These are phyloP conservation scores for Phellinidium pouzarii DNA, from an alignment of 1,284 basidiomycete genomes.

Conservation along the genomic window DNA sequence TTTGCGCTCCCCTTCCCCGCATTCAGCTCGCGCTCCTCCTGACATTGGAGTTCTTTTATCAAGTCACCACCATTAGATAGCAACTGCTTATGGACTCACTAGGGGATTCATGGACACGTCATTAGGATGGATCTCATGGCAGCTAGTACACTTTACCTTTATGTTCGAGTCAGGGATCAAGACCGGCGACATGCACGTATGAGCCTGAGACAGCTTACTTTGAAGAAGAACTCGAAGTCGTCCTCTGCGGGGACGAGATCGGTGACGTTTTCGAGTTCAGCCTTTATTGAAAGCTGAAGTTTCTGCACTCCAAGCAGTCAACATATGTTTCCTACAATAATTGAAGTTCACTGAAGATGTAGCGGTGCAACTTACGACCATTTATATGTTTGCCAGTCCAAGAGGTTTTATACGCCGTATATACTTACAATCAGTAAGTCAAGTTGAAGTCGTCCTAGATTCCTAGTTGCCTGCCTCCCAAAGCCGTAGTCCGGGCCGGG, in stretches of 20 bases:
- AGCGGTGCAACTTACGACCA: too few relatives aligned
- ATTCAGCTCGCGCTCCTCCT: constrained; percentile 63
- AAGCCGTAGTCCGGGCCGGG: too few relatives aligned
- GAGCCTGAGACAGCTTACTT: constrained; percentile 36
- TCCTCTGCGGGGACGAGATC: constrained; percentile 53
- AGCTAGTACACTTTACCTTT: constrained; percentile 76
- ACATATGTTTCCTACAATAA: too few relatives aligned
- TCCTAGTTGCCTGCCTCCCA: too few relatives aligned
- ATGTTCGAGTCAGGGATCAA: not conserved
- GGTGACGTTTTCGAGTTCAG: constrained; percentile 72
- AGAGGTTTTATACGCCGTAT: too few relatives aligned
- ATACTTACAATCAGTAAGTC: too few relatives aligned
- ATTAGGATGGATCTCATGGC: constrained; percentile 68
- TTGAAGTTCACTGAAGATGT: too few relatives aligned
- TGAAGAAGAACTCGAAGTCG: constrained; percentile 73
- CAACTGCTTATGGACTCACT: constrained; percentile 32
- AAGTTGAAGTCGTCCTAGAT: too few relatives aligned
- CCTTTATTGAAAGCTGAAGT: constrained; percentile 64
- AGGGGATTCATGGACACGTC: constrained; percentile 58
- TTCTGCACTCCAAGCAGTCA: constrained; percentile 31
- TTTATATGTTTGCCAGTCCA: too few relatives aligned
- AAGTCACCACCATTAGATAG: not conserved
- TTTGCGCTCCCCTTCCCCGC: constrained; percentile 63
- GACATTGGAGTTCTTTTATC: not conserved
- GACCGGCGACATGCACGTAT: not conserved